Evolutionary conservation across 257 asterid genomes (phyloP), one percentile per base, ranked within the genome.

Genomic region (Solanum chmielewskii): DNA sequence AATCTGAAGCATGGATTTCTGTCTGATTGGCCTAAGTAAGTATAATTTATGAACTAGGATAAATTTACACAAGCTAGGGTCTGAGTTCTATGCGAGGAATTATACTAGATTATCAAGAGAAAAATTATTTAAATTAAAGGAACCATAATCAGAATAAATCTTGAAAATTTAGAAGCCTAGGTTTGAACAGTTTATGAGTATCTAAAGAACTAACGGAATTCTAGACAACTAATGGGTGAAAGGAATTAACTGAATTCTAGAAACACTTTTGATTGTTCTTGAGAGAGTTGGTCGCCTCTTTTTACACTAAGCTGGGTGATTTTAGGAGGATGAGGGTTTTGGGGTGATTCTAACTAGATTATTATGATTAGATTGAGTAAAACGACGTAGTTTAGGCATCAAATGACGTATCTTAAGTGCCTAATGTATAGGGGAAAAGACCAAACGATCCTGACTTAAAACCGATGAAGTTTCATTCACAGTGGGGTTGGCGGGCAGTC

Each of bases 401-500:
- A 52, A 52, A 52, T 0, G n/a, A 16, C 23, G 4, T 52, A 16
- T n/a, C 62, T 52, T 52, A 52, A 52, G 23, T 49, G 23, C 3
- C 9, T 9, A 49, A 49, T 49, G 60, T 9, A 49, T 49, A 52
- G 62, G 10, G 0, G 2, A 6, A 52, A 16, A 52, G 4, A 18
- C n/a, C 62, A 18, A 52, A 52, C 10, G 1, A 18, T 1, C n/a
- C 11, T 18, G 10, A 52, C n/a, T 52, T 18, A 52, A 52, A 52
- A 52, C n/a, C 3, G n/a, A 18, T 0, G n/a, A 52, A 52, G 11
- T 52, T 9, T 23, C n/a, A 52, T 52, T 52, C n/a, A 52, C 1
- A 0, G n/a, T 52, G 4, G n/a, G 10, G 20, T 18, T 52, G 62
- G 1, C 0, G 11, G n/a, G n/a, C 62, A 4, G 1, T 52, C n/a